Percentiles rank a stretch among this genome's conserved stretches.
Conservation (phyloP, 176 grass and related monocot species). For the Carex kokanica region DNA sequence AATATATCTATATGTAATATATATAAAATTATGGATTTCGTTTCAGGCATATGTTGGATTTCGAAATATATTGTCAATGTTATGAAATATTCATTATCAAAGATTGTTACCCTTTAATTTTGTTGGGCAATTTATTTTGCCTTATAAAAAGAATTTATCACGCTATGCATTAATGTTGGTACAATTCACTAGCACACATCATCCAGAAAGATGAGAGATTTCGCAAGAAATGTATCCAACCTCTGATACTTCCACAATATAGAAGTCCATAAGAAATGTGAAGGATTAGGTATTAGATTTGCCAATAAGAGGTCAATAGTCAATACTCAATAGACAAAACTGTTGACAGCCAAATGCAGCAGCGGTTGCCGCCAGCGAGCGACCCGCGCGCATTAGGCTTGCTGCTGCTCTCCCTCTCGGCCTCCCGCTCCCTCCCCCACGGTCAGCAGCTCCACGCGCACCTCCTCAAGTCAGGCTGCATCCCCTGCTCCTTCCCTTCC, state of each 20-base stretch:
- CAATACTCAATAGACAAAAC: neutral
- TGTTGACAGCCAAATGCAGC: neutral
- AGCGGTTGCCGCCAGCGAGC: constrained; percentile 19
- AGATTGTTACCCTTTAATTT: too few relatives aligned
- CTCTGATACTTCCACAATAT: too few relatives aligned
- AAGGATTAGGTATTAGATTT: too few relatives aligned
- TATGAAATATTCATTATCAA: neutral
- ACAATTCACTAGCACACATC: too few relatives aligned
- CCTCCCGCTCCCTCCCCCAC: constrained; percentile 49
- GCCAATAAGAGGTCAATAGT: too few relatives aligned
- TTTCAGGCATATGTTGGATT: neutral
- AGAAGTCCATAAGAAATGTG: too few relatives aligned
- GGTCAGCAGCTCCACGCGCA: constrained; percentile 80
- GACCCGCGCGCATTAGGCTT: constrained; percentile 33
- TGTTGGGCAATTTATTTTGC: too few relatives aligned
- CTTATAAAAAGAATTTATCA: too few relatives aligned
- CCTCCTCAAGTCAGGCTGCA: constrained; percentile 62
- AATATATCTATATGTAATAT: neutral
- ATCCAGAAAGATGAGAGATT: too few relatives aligned
- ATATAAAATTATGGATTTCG: neutral
- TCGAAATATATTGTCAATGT: neutral
- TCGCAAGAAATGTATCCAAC: too few relatives aligned
- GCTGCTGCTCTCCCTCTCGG: constrained; percentile 56
- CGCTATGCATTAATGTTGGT: too few relatives aligned
- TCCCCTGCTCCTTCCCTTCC: constrained; percentile 43